These are phyloP conservation scores for Clonostachys chloroleuca DNA, from an alignment of 2,329 filamentous ascomycete species.

Conservation along the genomic window DNA sequence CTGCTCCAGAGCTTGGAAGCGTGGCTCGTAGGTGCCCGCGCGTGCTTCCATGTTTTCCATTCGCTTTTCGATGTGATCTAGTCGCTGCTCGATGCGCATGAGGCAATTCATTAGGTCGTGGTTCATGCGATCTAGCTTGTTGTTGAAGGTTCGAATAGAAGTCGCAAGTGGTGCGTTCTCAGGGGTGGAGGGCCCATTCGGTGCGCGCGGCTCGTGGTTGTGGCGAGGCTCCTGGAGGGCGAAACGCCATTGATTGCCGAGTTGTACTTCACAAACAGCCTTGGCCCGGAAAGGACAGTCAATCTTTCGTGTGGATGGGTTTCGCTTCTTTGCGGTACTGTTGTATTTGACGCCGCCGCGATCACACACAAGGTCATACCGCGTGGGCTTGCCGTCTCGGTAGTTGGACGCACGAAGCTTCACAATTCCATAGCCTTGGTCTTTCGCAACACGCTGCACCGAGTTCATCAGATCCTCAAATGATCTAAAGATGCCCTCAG, in stretches of 20 bases:
- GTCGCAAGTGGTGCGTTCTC: slow-evolving; percentile 55
- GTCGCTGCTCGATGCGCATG: slow-evolving; percentile 41
- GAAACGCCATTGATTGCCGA: slow-evolving; percentile 61
- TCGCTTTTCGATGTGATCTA: slow-evolving; percentile 50
- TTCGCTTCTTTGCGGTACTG: slow-evolving; percentile 61
- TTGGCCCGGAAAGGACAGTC: slow-evolving; percentile 61
- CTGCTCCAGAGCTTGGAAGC: slow-evolving; percentile 37
- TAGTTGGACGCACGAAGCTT: slow-evolving; percentile 61
- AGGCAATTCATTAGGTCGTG: slow-evolving; percentile 53
- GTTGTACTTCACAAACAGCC: slow-evolving; percentile 58
- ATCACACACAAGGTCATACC: slow-evolving; percentile 60
- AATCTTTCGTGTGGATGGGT: slow-evolving; percentile 59
- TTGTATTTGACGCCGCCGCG: slow-evolving; percentile 61
- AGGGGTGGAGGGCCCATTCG: slow-evolving; percentile 47
- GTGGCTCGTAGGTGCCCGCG: slow-evolving; percentile 33
- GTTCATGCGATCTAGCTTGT: slow-evolving; percentile 54
- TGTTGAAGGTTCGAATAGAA: slow-evolving; percentile 51
- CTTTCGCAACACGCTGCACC: slow-evolving; percentile 56
- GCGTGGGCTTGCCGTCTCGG: slow-evolving; percentile 56
- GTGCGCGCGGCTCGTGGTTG: slow-evolving; percentile 56
- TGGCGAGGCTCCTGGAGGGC: slow-evolving; percentile 55
- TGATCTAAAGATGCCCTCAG: slow-evolving; percentile 54
- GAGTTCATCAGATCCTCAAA: slow-evolving; percentile 56
- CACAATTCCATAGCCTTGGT: slow-evolving; percentile 59
- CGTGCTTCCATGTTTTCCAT: slow-evolving; percentile 47